Evolutionary conservation across 495 filamentous ascomycete genomes (phyloP), one percentile per base, ranked within the genome.

Genomic region (Wilcoxina mikolae): DNA sequence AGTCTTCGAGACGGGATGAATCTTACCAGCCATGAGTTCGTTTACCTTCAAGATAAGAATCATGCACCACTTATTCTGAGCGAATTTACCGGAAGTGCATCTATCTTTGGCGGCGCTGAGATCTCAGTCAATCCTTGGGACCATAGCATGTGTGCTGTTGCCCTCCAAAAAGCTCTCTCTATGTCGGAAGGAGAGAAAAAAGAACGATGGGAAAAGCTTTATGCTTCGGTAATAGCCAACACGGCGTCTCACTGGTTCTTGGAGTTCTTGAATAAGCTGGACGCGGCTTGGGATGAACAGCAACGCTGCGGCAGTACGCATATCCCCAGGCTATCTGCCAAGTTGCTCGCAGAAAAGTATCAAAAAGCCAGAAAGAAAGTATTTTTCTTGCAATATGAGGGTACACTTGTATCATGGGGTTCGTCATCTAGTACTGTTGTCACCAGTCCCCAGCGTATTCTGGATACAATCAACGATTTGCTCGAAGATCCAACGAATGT

Each of bases 1-100:
- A 88, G 84, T 66, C 78, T 95, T 51, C 85, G 89, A 46, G 89
- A 95, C 64, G 89, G 89, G 39, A 95, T 95, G 89, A 94, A 94
- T 61, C 69, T 95, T 33, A 93, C 89, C 4, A 84, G 80, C 43
- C 89, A 95, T 63, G 89, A 95, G 68, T 95, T 85, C 64, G 76
- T 94, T 26, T 87, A 84, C 58, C 94, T 88, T 60, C 89, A 95
- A 66, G 89, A 95, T 67, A 85, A 85, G 68, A 87, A 83, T 64
- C 80, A 88, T 65, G 85, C 86, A 5, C 86, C 87, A 2, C 73
- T 95, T 47, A 94, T 95, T 59, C 72, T 95, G 12, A 89, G 84
- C 56, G 89, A 95, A 67, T 95, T 95, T 66, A 93, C 89, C 11
- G 89, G 89, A 33, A 91, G 85, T 61, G 81, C 88, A 7, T 83